Evolutionary conservation across 352 stramenopile genomes (phyloP).

Genomic region (Peronosclerospora sorghi): DNA sequence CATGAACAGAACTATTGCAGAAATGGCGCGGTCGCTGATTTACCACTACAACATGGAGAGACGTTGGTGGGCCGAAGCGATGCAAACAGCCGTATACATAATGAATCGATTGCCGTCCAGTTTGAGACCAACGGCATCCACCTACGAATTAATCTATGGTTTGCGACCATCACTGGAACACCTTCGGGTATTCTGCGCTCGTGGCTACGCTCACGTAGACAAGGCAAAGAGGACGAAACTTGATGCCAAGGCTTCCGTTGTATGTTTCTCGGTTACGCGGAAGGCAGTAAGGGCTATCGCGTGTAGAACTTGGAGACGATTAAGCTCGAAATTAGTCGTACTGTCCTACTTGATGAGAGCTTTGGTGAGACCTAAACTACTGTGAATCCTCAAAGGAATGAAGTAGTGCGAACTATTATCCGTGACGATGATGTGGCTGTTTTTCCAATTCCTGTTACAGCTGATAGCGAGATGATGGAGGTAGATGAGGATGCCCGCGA

Average conservation of each 20-base stretch:
- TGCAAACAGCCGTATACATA: neutral
- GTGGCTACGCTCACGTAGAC: no score
- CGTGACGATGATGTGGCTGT: no score
- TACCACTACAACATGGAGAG: neutral
- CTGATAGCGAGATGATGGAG: no score
- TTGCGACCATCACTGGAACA: no score
- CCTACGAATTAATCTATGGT: neutral
- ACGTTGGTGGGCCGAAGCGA: neutral
- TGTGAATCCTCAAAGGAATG: no score
- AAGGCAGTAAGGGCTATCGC: neutral
- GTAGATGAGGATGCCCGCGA: no score
- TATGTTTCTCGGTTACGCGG: neutral
- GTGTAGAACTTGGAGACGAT: neutral
- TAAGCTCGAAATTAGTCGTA: neutral
- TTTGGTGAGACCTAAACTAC: no score
- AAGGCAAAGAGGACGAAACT: neutral
- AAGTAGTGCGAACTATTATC: no score
- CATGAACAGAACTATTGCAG: neutral
- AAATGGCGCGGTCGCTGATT: neutral
- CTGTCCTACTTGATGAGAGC: neutral
- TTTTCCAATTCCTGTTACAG: no score
- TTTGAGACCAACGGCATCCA: neutral
- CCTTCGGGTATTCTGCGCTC: no score
- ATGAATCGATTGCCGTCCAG: neutral
- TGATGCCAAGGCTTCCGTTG: neutral